Conservation (phyloP, 2,329 filamentous ascomycete species). For the Beauveria rudraprayagi region DNA sequence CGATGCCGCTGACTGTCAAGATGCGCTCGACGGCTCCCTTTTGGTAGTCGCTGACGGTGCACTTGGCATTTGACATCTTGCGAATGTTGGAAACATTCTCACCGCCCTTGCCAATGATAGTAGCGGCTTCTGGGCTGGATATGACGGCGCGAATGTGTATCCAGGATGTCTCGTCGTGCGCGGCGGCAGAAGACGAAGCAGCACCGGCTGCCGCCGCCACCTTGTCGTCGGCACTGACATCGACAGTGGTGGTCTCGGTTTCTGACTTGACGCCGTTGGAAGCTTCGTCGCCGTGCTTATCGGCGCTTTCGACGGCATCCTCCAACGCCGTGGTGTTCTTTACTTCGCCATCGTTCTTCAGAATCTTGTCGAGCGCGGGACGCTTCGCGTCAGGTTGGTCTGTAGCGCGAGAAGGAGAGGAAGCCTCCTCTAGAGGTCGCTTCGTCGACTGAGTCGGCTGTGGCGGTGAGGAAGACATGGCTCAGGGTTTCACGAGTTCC, state of each 20-base stretch:
- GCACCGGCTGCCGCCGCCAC: slow-evolving; percentile 28
- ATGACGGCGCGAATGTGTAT: slow-evolving; percentile 96
- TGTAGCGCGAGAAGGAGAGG: slow-evolving; percentile 81
- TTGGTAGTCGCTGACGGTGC: slow-evolving; percentile 96
- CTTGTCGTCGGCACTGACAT: slow-evolving; percentile 44
- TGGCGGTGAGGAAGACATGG: slow-evolving; percentile 66
- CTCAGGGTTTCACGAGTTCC: slow-evolving; percentile 21
- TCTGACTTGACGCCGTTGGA: slow-evolving; percentile 44
- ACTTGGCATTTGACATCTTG: slow-evolving; percentile 91
- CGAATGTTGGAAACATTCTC: slow-evolving; percentile 98
- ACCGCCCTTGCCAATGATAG: slow-evolving; percentile 95
- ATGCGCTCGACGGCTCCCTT: slow-evolving; percentile 96
- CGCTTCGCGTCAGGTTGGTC: slow-evolving; percentile 97
- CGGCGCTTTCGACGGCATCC: slow-evolving; percentile 31
- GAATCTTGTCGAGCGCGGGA: slow-evolving; percentile 86
- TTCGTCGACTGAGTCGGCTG: slow-evolving; percentile 67
- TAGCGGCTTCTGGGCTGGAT: slow-evolving; percentile 93
- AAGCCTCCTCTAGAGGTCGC: slow-evolving; percentile 93
- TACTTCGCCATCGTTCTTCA: slow-evolving; percentile 56
- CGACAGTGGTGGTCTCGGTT: slow-evolving; percentile 54
- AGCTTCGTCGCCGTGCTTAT: slow-evolving; percentile 42
- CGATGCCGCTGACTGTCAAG: slow-evolving; percentile 89
- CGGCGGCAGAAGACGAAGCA: slow-evolving; percentile 32
- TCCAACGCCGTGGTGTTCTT: slow-evolving; percentile 32
- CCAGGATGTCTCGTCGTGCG: slow-evolving; percentile 89